Base-by-base conservation (phyloP, 345 rosid genomes). In the Viola odorata region DNA sequence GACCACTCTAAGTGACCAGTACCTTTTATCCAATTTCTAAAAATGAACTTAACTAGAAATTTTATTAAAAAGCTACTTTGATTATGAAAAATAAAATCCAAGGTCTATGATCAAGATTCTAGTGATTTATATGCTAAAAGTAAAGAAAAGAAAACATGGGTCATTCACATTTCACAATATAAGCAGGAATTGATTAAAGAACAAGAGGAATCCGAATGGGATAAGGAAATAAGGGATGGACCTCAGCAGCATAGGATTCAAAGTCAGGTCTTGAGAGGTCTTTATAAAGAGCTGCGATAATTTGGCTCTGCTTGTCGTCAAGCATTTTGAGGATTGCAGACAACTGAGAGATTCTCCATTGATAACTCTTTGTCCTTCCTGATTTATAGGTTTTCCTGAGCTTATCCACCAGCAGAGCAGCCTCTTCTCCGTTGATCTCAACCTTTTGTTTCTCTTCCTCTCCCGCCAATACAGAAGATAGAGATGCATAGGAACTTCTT, bases 261-360 rank as follows among this genome's bases (percentile, higher is more conserved):
- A 77, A 69, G 55, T 71, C 75, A 45, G 90, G 96, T 70, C 83
- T 91, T 14, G 84, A 72, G 57, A 91, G 95, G 78, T 91, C 98
- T 57, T 78, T 45, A 45, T 73, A 3, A 54, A 91, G 77, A 63
- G 95, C 98, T 58, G 79, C 72, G 3, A 58, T 5, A 60, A 88
- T 86, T 8, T 67, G 77, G 50, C 51, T 75, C 77, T 86, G 91
- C 58, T 81, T 83, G 65, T 91, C 96, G 1, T 81, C 84, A 2
- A 88, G 61, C 96, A 91, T 88, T 45, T 62, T 81, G 9, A 62
- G 55, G 44, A 88, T 77, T 63, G 77, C 69, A 58, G 75, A 68
- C 66, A 91, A 63, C 79, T 88, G 96, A 16, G 84, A 62, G n/a
- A 80, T 65, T 63, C 96, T 79, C 95, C 98, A 91, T 6, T 85